phyloP scores from a whole-genome alignment of 257 asterid species.

The Anisodus acutangulus region DNA sequence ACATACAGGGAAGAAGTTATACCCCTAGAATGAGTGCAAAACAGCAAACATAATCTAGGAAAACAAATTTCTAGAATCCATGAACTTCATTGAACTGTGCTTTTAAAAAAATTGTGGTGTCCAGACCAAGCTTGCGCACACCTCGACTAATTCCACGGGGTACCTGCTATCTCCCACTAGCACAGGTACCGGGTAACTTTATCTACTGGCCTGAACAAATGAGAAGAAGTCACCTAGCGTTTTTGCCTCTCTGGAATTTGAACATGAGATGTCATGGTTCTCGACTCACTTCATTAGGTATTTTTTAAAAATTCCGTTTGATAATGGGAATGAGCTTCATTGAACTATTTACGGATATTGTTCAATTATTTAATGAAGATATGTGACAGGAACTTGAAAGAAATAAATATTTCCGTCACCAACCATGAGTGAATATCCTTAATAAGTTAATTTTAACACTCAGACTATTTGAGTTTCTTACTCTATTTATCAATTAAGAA shows the following conservation, averaged over 20 bases:
- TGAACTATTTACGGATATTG: neutral
- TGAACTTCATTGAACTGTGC: neutral
- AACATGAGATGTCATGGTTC: too few species aligned
- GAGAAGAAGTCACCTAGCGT: neutral
- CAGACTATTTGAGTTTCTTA: neutral
- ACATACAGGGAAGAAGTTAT: neutral
- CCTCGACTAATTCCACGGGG: neutral
- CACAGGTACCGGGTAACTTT: neutral
- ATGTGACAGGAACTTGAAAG: neutral
- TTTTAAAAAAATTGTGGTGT: neutral
- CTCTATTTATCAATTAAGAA: neutral
- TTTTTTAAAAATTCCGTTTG: neutral
- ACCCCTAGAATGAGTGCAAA: neutral
- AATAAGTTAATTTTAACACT: neutral
- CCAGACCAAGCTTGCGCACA: neutral
- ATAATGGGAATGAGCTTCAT: neutral
- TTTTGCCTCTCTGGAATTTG: neutral
- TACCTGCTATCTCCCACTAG: neutral
- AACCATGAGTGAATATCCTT: slow-evolving; percentile 2
- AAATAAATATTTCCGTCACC: neutral
- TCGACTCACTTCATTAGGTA: neutral
- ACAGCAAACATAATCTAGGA: neutral
- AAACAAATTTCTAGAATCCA: neutral
- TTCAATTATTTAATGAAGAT: neutral
- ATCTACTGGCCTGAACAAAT: neutral